Conservation (phyloP, 2,329 filamentous ascomycete species). For the Seiridium cupressi region DNA sequence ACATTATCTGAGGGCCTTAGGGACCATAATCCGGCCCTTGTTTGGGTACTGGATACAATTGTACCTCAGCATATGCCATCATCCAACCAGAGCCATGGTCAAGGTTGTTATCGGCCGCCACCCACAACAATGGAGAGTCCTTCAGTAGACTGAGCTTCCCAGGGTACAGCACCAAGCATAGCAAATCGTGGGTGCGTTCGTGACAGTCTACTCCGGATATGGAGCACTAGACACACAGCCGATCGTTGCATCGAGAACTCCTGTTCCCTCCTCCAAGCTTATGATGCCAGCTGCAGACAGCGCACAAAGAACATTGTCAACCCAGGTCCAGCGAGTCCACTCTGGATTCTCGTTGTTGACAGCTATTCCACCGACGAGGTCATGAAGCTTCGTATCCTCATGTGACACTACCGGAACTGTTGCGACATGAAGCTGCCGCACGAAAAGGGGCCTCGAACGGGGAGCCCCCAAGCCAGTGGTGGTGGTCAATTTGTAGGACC, state of each 20-base stretch:
- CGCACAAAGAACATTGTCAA: slow-evolving; percentile 10
- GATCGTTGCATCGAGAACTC: slow-evolving; percentile 10
- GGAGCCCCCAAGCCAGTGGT: slow-evolving; percentile 20
- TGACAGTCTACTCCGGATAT: background rate
- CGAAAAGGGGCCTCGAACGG: slow-evolving; percentile 24
- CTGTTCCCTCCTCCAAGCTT: slow-evolving; percentile 5
- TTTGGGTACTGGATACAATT: too few relatives aligned
- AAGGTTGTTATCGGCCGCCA: too few relatives aligned
- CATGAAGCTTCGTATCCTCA: slow-evolving; percentile 7
- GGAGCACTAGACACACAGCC: slow-evolving; percentile 3
- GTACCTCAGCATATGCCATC: too few relatives aligned
- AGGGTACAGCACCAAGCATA: too few relatives aligned
- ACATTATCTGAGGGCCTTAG: too few relatives aligned
- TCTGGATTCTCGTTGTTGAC: slow-evolving; percentile 11
- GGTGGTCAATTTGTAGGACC: slow-evolving; percentile 21
- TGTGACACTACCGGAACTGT: slow-evolving; percentile 3
- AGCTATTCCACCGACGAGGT: slow-evolving; percentile 4
- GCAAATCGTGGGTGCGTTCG: background rate
- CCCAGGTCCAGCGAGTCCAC: slow-evolving; percentile 11
- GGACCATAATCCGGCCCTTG: too few relatives aligned
- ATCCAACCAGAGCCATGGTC: too few relatives aligned
- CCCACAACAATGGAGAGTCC: too few relatives aligned
- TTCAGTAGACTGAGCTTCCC: too few relatives aligned
- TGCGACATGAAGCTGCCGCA: slow-evolving; percentile 17
- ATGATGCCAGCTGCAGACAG: slow-evolving; percentile 8